Percentiles rank a stretch among this genome's conserved stretches.
Conservation (phyloP, 2,329 filamentous ascomycete species). For the Cercospora beticola region DNA sequence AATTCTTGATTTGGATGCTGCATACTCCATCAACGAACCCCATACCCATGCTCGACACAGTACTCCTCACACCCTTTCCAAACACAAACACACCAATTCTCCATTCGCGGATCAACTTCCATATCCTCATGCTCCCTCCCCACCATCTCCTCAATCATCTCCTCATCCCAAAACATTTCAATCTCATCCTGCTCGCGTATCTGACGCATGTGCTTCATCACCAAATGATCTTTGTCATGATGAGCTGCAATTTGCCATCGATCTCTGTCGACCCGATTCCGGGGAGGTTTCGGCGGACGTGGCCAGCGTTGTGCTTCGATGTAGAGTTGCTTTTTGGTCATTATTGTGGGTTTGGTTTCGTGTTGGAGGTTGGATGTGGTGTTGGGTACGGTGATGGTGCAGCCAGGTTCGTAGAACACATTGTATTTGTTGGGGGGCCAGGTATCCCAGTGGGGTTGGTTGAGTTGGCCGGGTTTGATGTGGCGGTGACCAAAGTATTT, state of each 20-base stretch:
- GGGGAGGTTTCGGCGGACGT: not conserved
- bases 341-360: slow-evolving; percentile 14
- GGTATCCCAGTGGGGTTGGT: slow-evolving; percentile 7
- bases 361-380: not conserved
- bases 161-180: not conserved
- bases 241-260: not conserved
- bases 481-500: slow-evolving; percentile 20
- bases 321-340: not conserved
- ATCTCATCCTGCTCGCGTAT: not conserved
- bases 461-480: slow-evolving; percentile 20
- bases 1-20: no score
- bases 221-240: not conserved
- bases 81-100: not conserved
- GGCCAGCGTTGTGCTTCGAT: slow-evolving; percentile 3
- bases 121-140: not conserved
- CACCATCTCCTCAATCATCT: not conserved
- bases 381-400: not conserved
- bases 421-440: not conserved
- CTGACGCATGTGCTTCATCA: not conserved
- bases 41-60: not conserved
- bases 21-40: not conserved
- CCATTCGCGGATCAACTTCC: not conserved
- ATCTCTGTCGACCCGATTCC: not conserved
- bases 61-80: not conserved
- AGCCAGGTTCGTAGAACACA: not conserved